Evolutionary conservation across 306 rosid genomes (phyloP), one percentile per base, ranked within the genome.

Genomic region (Prunus mira): DNA sequence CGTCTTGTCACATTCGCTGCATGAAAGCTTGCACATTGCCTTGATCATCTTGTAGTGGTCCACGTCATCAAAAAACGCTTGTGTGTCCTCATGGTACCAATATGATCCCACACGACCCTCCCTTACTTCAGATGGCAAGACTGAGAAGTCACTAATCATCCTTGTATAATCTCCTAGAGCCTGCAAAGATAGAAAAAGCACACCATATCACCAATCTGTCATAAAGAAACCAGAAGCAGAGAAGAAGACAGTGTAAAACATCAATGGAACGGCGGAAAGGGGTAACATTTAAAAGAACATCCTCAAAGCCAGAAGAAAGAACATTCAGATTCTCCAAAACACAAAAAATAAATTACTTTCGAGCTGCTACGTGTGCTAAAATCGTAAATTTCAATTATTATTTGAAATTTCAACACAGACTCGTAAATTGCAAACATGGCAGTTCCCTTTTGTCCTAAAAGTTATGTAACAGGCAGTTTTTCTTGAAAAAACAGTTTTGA

Each of bases 1-100:
- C 80, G 66, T 78, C 86, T 89, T 92, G 81, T 95, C 99, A 76
- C 99, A 95, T 24, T 79, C 88, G 63, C 87, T 90, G 78, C 99
- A 95, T 0, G 97, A 91, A 77, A 88, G 86, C 84, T 82, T 83
- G 73, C 91, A 88, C 89, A 83, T 85, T 25, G 87, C 89, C 77
- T 83, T 88, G 75, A 88, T 81, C 91, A 88, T 88, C 88, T 83
- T 85, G 81, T 88, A 88, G 71, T 88, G 91, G 58, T 88, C 87
- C 15, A 45, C 60, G 30, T 88, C 91, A 74, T 85, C 89, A 46
- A 88, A 88, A 70, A 80, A 76, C 0, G 86, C 76, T 62, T 85
- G 86, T 28, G 86, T 76, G 64, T 80, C 89, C 69, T 88, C 89
- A 24, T 88, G 91, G 72, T 85, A 85, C 86, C 86, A 85, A 74